Evolutionary conservation across 139 green algal species (phyloP).

Genomic region (Chlorella sp.): DNA sequence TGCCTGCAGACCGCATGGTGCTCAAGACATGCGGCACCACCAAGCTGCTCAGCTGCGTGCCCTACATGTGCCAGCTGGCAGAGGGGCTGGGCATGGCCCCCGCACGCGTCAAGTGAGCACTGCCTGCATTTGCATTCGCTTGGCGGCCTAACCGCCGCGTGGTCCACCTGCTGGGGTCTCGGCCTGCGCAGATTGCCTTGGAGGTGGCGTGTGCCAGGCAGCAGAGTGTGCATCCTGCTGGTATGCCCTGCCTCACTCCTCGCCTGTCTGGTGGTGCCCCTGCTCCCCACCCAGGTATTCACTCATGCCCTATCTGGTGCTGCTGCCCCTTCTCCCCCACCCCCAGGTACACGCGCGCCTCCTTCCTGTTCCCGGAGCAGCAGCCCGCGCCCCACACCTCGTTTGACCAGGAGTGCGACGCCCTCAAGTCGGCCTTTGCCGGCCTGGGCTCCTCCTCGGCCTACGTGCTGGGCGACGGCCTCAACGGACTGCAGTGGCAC

Average conservation of each 20-base stretch:
- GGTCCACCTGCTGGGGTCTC: no score
- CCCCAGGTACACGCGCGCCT: conserved; percentile 81
- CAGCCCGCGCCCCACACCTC: conserved; percentile 64
- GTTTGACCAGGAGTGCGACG: conserved; percentile 64
- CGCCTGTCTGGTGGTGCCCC: no score
- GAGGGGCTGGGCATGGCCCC: conserved; percentile 62
- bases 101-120: conserved; percentile 60
- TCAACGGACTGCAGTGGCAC: conserved; percentile 93
- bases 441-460: conserved; percentile 69
- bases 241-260: no score
- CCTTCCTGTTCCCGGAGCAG: conserved; percentile 94
- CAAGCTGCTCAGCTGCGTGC: conserved; percentile 83
- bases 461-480: conserved; percentile 87
- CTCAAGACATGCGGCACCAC: conserved; percentile 99
- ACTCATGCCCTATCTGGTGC: no score
- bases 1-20: conserved; percentile 63
- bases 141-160: no score
- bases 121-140: no score
- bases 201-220: no score
- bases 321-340: conserved; percentile 54
- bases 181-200: no score
- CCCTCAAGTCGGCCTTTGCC: conserved; percentile 78
- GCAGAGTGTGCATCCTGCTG: no score
- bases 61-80: conserved; percentile 80
- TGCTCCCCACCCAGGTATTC: no score